phyloP scores from a whole-genome alignment of 164 flowering plant species.

The Vitis rotundifolia region DNA sequence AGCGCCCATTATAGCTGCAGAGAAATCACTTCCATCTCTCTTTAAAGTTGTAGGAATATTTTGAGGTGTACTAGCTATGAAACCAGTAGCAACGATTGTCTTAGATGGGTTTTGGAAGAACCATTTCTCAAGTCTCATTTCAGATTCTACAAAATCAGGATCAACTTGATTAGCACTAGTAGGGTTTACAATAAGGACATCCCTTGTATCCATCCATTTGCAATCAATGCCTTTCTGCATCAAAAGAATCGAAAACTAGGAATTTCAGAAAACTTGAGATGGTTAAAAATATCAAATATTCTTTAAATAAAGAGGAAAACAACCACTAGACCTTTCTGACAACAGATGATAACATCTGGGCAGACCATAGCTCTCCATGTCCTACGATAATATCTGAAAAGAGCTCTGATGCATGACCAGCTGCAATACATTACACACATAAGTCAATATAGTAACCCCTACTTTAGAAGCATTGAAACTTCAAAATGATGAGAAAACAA shows the following conservation, averaged over 20 bases:
- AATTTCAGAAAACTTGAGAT: conserved; percentile 7
- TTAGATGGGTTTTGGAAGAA: conserved; percentile 60
- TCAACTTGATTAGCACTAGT: conserved; percentile 85
- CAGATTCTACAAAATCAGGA: conserved; percentile 82
- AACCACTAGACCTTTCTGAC: conserved; percentile 61
- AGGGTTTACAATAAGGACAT: conserved; percentile 90
- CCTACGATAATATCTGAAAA: conserved; percentile 95
- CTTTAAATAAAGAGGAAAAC: neutral
- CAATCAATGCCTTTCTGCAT: conserved; percentile 74
- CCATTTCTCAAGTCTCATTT: conserved; percentile 80
- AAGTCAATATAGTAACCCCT: neutral
- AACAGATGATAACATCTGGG: conserved; percentile 69
- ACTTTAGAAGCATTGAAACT: neutral
- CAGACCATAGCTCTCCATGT: conserved; percentile 98
- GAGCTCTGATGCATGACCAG: conserved; percentile 97
- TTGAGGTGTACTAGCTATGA: conserved; percentile 88
- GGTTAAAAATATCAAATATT: neutral
- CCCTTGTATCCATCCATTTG: conserved; percentile 97
- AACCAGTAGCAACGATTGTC: conserved; percentile 89
- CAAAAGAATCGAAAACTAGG: neutral
- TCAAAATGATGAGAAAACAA: neutral
- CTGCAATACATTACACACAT: conserved; percentile 44
- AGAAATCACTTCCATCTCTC: conserved; percentile 98
- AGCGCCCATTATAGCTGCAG: conserved; percentile 98
- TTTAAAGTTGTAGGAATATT: conserved; percentile 96